Evolutionary conservation across 1,284 basidiomycete species (phyloP), one percentile per base, ranked within the genome.

Genomic region (Moniliella sp.): DNA sequence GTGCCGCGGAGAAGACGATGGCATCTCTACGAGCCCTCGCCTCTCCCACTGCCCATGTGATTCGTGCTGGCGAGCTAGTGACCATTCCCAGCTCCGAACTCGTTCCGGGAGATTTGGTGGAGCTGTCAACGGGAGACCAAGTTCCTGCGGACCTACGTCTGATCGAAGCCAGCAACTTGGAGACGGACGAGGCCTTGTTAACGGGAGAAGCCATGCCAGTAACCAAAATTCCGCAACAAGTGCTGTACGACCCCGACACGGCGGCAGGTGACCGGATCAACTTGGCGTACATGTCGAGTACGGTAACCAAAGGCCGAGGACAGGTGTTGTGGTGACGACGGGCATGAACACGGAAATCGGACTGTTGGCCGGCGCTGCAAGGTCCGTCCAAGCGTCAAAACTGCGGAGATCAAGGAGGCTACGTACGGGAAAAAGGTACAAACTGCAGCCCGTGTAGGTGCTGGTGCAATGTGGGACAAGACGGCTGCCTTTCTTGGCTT

Each of bases 131-230:
- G 8, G 55, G 55, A 16, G 53, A 57, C 35, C 54, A 53, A 0
- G 45, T 58, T 4, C 55, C 55, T 7, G 55, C 51, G 19, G 55
- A 58, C 26, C 40, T 50, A 34, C 47, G 55, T 16, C 40, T 58
- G 10, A 40, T 58, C 38, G 55, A 57, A 33, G 42, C 47, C 23
- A 52, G 47, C 44, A 57, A 58, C 40, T 57, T 58, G 14, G 55
- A 58, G 40, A 44, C 68, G 12, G 73, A 75, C 38, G 74, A 76
- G 50, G 71, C 73, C 3, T 65, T 76, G 18, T 63, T 77, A n/a
- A 76, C 74, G 1, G 75, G 74, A 31, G 72, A 74, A 49, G 69
- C 67, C 8, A 54, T 75, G 11, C 74, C 74, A 36, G 73, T 75
- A 9, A 59, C 64, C 17, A 77, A 77, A 59, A 67, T 55, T 26